Base-by-base conservation (phyloP, 768 basidiomycete species). In the Pholiota conissans region DNA sequence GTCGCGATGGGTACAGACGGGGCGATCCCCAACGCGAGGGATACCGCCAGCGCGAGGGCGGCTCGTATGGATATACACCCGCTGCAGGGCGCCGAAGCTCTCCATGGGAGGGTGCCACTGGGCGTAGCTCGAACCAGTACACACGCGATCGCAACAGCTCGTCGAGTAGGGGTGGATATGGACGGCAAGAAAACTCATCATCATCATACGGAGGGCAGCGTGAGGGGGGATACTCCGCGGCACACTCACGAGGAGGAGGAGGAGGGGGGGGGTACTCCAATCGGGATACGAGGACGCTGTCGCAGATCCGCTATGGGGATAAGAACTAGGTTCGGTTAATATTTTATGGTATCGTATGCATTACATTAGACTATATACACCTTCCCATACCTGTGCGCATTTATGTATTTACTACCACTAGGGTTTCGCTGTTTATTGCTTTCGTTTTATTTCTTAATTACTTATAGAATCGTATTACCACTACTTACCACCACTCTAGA, bases 91-190 rank as follows among this genome's bases (percentile, higher is more conserved):
- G 40, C 40, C 18, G 40, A 16, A 42, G 28, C 11, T 45, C 52
- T 14, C 40, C 28, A 6, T 54, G 52, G 52, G 52, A 54, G 18
- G 52, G 52, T 24, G 52, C 40, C 18, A 32, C 52, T 16, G 52
- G 52, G 1, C 52, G 52, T 28, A 42, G 40, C 20, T 2, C 40
- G 5, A 42, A 42, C 10, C 2, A 20, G 20, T 42, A 42, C 40
- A 42, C 40, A 6, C 40, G 40, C 40, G 40, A 10, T 3, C 40
- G 40, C 22, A 18, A 24, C n/a, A n/a, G 4, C n/a, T 18, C 13
- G n/a, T 18, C n/a, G 7, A 22, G 40, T 9, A 1, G 40, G 7
- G 22, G 40, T 8, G 13, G 40, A n/a, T 5, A 42, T 22, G 20
- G n/a, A 18, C 40, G 40, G 18, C 2, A 14, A 10, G 4, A 20